phyloP scores from a whole-genome alignment of 2,329 filamentous ascomycete genomes.

The Leptographium lundbergii region DNA sequence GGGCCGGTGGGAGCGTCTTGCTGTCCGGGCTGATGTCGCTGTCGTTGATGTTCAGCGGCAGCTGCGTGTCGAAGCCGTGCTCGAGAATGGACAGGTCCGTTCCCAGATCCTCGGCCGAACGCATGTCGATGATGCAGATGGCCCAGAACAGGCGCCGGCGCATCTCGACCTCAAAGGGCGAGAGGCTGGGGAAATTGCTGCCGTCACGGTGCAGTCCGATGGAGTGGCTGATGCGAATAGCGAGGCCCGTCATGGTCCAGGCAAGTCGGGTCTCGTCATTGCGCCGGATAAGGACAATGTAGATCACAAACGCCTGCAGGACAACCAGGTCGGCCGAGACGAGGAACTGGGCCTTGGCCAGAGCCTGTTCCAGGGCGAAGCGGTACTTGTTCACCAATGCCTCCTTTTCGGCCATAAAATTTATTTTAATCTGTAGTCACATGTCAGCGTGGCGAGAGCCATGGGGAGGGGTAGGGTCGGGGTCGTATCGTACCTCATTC shows the following conservation, averaged over 20 bases:
- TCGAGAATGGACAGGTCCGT: constrained; percentile 30
- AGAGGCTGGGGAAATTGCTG: constrained; percentile 31
- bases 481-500: constrained; percentile 33
- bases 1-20: constrained; percentile 30
- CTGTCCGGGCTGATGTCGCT: constrained; percentile 34
- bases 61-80: constrained; percentile 35
- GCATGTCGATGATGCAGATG: constrained; percentile 43
- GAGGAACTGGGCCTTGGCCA: constrained; percentile 50
- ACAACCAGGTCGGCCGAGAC: constrained; percentile 45
- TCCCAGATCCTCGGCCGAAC: constrained; percentile 35
- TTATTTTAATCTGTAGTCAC: constrained; percentile 30
- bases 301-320: constrained; percentile 49
- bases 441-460: not conserved
- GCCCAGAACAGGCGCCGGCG: constrained; percentile 49
- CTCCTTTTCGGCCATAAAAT: constrained; percentile 36
- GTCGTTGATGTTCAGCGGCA: constrained; percentile 47
- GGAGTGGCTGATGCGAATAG: constrained; percentile 45
- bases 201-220: constrained; percentile 49
- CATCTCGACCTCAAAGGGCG: constrained; percentile 47
- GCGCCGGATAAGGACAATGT: constrained; percentile 39
- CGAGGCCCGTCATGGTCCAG: constrained; percentile 47
- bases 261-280: constrained; percentile 41
- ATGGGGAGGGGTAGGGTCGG: not conserved
- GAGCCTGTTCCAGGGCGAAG: constrained; percentile 43
- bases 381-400: constrained; percentile 34